Evolutionary conservation across 2,329 filamentous ascomycete species (phyloP).

Genomic region (Fusarium sp.): DNA sequence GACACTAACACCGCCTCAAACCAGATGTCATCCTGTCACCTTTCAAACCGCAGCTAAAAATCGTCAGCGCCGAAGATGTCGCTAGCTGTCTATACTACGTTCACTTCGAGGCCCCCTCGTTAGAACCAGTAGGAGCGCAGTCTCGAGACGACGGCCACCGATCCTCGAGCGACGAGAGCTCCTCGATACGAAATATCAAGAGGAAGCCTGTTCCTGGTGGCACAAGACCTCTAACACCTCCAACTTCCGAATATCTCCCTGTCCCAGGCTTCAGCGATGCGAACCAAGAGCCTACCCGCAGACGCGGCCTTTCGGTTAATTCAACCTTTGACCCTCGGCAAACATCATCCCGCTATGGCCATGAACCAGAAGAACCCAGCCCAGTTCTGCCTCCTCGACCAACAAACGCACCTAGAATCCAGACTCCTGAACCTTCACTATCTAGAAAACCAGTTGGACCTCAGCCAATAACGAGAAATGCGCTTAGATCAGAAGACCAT

Average conservation of each 20-base stretch:
- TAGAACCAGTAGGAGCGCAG: slow-evolving; percentile 59
- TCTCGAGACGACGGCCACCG: slow-evolving; percentile 51
- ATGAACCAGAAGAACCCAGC: slow-evolving; percentile 24
- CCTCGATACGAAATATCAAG: slow-evolving; percentile 60
- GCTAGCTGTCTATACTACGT: slow-evolving; percentile 91
- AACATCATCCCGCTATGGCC: slow-evolving; percentile 16
- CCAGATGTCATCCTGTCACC: slow-evolving; percentile 92
- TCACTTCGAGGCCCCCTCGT: slow-evolving; percentile 72
- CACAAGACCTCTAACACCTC: slow-evolving; percentile 47
- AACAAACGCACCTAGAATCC: slow-evolving; percentile 23
- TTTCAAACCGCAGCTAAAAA: slow-evolving; percentile 87
- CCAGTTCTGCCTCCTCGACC: slow-evolving; percentile 31
- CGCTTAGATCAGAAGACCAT: slow-evolving; percentile 6
- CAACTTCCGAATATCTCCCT: slow-evolving; percentile 37
- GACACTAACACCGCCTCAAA: slow-evolving; percentile 34
- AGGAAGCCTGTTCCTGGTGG: slow-evolving; percentile 64
- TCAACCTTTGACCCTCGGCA: slow-evolving; percentile 36
- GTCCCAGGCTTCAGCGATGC: slow-evolving; percentile 30
- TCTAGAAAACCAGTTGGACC: slow-evolving; percentile 50
- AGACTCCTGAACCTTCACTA: slow-evolving; percentile 35
- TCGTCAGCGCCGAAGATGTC: slow-evolving; percentile 89
- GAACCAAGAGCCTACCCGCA: slow-evolving; percentile 26
- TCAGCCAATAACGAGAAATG: slow-evolving; percentile 32
- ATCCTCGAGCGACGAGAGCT: slow-evolving; percentile 60
- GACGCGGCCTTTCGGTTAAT: slow-evolving; percentile 39